phyloP scores from a whole-genome alignment of 768 basidiomycete genomes.

The Thelephora aurantiotincta region DNA sequence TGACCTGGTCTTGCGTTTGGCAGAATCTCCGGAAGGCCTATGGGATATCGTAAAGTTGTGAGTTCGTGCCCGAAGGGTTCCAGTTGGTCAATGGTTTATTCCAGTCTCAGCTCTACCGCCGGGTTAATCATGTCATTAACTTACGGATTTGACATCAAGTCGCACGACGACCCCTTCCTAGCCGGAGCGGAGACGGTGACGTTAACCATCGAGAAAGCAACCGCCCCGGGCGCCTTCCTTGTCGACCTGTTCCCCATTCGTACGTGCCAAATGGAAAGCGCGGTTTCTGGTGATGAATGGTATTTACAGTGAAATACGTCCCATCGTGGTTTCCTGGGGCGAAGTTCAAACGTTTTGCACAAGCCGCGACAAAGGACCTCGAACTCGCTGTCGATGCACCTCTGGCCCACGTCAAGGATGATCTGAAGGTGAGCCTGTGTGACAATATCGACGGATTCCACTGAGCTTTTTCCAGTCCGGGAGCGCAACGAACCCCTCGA shows the following conservation, averaged over 20 bases:
- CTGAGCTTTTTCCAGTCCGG: not conserved
- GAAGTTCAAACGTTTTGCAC: conserved; percentile 17
- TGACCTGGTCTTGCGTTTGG: not conserved
- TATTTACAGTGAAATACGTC: conserved; percentile 10
- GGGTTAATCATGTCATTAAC: conserved; percentile 14
- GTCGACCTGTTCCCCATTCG: conserved; percentile 18
- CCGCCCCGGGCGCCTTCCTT: conserved; percentile 15
- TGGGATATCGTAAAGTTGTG: not conserved
- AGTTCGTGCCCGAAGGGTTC: not conserved
- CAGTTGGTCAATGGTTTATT: not conserved
- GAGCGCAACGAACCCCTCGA: not conserved
- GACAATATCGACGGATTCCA: not conserved
- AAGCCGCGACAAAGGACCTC: conserved; percentile 8
- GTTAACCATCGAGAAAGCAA: conserved; percentile 11
- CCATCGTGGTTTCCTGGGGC: not conserved
- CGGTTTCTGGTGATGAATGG: not conserved
- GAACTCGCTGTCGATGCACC: conserved; percentile 17
- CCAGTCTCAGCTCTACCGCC: conserved; percentile 12
- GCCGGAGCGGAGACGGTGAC: conserved; percentile 18
- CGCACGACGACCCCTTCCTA: conserved; percentile 24
- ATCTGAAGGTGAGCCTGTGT: conserved; percentile 15
- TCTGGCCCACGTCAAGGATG: conserved; percentile 16
- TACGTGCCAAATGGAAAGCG: conserved; percentile 7
- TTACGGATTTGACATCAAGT: conserved; percentile 15
- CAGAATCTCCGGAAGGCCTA: not conserved